Evolutionary conservation across 2,329 filamentous ascomycete genomes (phyloP), one percentile per base, ranked within the genome.

Genomic region (Gliomastix tumulicola): DNA sequence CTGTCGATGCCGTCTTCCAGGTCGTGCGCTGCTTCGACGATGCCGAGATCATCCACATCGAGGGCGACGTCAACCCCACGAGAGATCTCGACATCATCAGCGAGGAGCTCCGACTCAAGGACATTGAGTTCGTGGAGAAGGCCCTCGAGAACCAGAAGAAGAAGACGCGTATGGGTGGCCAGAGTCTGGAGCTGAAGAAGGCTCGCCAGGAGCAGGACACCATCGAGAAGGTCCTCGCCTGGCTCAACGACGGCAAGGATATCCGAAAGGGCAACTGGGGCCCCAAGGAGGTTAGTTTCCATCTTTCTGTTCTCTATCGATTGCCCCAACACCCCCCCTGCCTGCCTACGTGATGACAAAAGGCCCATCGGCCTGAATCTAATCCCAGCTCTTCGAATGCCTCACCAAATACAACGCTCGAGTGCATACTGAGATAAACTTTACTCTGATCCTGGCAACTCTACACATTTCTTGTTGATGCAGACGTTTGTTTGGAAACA

Each of bases 351-450:
- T 95, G 92, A 97, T 97, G 92, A 97, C 82, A 84, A 94, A 95
- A 84, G 92, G 88, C 87, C 81, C 76, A 71, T 71, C 66, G 76
- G 86, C 88, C 89, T 84, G 84, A 88, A 73, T 84, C 71, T 86
- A 89, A 94, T 87, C 92, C 92, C 92, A 98, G 92, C 92, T 98
- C 92, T 84, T 95, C 83, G 90, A 97, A 82, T 79, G 76, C 78
- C 84, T 85, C 80, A 75, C 67, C 68, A 64, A 68, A 68, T n/a
- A n/a, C 66, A 79, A 86, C 79, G 76, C 74, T 56, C 72, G 84
- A 87, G 84, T 74, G 72, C 74, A 77, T 79, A 59, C 66, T 96
- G 90, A 94, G 88, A 96, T 83, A 74, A 85, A 72, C 68, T 77
- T 73, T 66, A 68, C 61, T 79, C 84, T 88, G 84, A 87, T 65